A percentile compares a stretch with the other conserved stretches of the same genome.
phyloP scores from a whole-genome alignment of 2,329 filamentous ascomycete genomes.

The Xylaria arbuscula region DNA sequence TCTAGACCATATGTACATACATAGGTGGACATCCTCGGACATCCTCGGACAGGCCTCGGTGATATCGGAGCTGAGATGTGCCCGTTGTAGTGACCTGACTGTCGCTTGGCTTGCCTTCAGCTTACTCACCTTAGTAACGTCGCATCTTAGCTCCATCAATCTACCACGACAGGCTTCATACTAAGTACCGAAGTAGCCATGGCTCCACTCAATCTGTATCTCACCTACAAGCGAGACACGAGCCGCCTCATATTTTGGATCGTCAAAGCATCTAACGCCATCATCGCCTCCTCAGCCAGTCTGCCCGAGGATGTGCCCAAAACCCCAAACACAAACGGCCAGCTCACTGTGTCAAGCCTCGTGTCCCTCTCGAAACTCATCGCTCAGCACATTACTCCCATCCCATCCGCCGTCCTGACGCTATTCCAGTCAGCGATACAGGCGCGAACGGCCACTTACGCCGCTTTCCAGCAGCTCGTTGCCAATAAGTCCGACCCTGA shows the following conservation, averaged over 20 bases:
- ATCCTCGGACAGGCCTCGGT: no score
- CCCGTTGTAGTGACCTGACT: no score
- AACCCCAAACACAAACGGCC: conserved; percentile 53
- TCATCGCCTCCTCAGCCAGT: conserved; percentile 46
- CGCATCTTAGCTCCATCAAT: no score
- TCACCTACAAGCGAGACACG: background rate
- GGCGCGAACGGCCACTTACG: conserved; percentile 48
- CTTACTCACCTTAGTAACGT: no score
- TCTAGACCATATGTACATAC: no score
- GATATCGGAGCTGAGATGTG: no score
- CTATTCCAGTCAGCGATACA: conserved; percentile 55
- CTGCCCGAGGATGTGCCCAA: conserved; percentile 31
- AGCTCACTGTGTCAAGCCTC: conserved; percentile 53
- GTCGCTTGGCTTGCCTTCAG: no score
- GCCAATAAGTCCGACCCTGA: conserved; percentile 51
- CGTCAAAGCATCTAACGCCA: conserved; percentile 53
- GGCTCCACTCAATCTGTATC: conserved; percentile 3
- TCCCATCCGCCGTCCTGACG: conserved; percentile 51
- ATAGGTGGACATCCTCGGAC: no score
- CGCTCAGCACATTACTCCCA: conserved; percentile 48
- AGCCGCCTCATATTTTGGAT: conserved; percentile 52
- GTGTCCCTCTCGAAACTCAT: conserved; percentile 56
- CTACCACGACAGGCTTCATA: no score
- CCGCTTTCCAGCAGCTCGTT: conserved; percentile 50
- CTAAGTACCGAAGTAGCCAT: no score